Evolutionary conservation across 371 early-diverging fungal genomes (phyloP).

Genomic region (Polyrhizophydium stewartii): DNA sequence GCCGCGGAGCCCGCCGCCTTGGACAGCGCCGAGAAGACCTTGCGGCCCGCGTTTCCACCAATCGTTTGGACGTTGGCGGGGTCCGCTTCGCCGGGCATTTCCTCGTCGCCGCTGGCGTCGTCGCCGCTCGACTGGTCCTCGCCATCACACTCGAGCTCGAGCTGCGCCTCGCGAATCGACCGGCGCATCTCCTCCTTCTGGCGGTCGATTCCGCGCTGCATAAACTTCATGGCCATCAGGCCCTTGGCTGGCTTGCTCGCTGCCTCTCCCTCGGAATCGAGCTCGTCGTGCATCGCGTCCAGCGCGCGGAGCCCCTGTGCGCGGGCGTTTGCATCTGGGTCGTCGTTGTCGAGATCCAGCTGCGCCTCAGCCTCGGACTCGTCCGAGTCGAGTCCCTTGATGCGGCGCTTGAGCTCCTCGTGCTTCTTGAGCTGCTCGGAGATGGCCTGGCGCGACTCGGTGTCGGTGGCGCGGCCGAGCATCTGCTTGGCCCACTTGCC

Average conservation of each 20-base stretch:
- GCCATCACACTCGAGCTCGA: constrained; percentile 37
- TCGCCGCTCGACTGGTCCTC: constrained; percentile 5
- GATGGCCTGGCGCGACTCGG: constrained; percentile 72
- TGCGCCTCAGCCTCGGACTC: constrained; percentile 23
- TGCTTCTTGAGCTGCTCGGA: constrained; percentile 81
- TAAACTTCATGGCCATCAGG: constrained; percentile 93
- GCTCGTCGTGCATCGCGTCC: constrained; percentile 8
- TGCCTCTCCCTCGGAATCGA: constrained; percentile 31
- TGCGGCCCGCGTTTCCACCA: constrained; percentile 16
- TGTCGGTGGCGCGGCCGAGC: constrained; percentile 66
- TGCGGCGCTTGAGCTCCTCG: constrained; percentile 75
- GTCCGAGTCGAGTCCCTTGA: constrained; percentile 57
- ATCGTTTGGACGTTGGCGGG: constrained; percentile 14
- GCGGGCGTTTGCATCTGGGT: constrained; percentile 36
- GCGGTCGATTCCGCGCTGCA: constrained; percentile 56
- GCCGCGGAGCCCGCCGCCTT: constrained; percentile 2
- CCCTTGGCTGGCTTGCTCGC: constrained; percentile 68
- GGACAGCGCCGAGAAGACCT: constrained; percentile 6
- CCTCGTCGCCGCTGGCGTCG: background rate
- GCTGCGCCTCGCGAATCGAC: constrained; percentile 52
- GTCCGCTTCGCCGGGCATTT: no score
- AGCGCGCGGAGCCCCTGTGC: constrained; percentile 4
- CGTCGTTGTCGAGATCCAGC: constrained; percentile 40
- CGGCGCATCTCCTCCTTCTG: constrained; percentile 25
- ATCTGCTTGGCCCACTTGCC: constrained; percentile 92